phyloP scores from a whole-genome alignment of 2,329 filamentous ascomycete species.

The Aspergillus cejpii region DNA sequence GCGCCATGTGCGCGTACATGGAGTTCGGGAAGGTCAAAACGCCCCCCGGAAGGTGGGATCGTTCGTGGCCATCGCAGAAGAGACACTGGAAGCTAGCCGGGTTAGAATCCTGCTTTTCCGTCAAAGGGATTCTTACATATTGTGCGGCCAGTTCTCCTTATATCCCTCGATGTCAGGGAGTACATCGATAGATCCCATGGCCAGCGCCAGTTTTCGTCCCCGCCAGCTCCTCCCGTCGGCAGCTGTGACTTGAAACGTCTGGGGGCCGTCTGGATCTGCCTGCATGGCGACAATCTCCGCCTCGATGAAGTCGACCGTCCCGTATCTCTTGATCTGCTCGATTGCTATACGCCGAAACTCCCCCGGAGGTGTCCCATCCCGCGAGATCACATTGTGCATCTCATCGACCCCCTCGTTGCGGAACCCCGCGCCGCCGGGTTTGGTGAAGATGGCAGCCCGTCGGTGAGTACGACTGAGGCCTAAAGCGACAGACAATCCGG shows the following conservation, averaged over 20 bases:
- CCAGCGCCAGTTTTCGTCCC: slow-evolving; percentile 51
- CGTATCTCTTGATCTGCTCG: not conserved
- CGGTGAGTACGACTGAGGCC: slow-evolving; percentile 33
- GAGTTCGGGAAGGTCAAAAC: not conserved
- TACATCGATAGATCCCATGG: slow-evolving; percentile 48
- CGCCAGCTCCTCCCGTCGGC: slow-evolving; percentile 38
- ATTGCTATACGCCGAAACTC: slow-evolving; percentile 15
- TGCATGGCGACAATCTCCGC: not conserved
- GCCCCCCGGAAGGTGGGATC: not conserved
- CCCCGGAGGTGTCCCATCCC: slow-evolving; percentile 31
- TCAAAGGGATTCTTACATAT: slow-evolving; percentile 35
- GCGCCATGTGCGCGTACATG: not conserved
- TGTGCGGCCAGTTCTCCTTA: slow-evolving; percentile 48
- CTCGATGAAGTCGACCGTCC: not conserved
- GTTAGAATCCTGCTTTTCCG: no score
- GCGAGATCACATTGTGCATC: slow-evolving; percentile 43
- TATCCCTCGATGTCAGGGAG: slow-evolving; percentile 49
- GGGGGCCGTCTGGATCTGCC: not conserved
- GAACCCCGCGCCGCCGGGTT: slow-evolving; percentile 30
- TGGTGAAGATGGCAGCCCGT: slow-evolving; percentile 41
- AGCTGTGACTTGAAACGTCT: slow-evolving; percentile 30
- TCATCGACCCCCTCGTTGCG: slow-evolving; percentile 40
- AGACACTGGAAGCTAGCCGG: slow-evolving; percentile 50
- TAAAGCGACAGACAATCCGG: slow-evolving; percentile 40
- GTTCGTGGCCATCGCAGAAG: slow-evolving; percentile 55